Evolutionary conservation across 768 basidiomycete genomes (phyloP), one percentile per base, ranked within the genome.

Genomic region (Boletus rubroflammeus): DNA sequence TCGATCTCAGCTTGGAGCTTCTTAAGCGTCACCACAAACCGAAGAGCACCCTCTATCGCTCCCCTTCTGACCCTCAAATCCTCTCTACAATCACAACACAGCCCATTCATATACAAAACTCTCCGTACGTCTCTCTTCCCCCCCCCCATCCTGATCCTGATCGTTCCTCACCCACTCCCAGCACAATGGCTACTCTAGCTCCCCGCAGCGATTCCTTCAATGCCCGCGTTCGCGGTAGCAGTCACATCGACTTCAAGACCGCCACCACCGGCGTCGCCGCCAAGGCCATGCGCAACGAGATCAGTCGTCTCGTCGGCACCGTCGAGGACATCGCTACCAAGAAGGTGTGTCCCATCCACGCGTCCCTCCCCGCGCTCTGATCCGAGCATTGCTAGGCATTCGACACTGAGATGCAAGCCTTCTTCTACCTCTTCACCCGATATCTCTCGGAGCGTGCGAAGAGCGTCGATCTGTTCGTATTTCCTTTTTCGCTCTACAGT

Each of bases 281-380:
- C 62, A 98, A 97, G 78, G 80, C 93, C 52, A 98, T 98, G 96
- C 86, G 93, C 78, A 97, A 98, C 71, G 97, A 98, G 78, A 88
- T 99, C 75, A 88, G 88, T 72, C 84, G 84, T 67, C 90, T 99
- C 80, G 93, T 98, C 67, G 77, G 80, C 69, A 87, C 86, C 57
- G 90, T 96, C 68, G 78, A 83, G 59, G 90, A 98, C 60, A 79
- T 83, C 29, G 69, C 78, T 38, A 87, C 88, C 52, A 90, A 89
- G 77, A 92, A 88, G 86, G 95, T 92, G 53, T 50, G 58, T 63
- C 36, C 21, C 40, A 40, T 26, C 19, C 26, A 15, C 41, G 14
- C 51, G 15, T 50, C 25, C 25, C 53, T 36, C 44, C 42, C 42
- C 55, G 39, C 55, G 47, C 52, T 38, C 58, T 57, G 54, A 68